Percentiles rank a stretch among this genome's conserved stretches.
phyloP scores from a whole-genome alignment of 1,284 basidiomycete genomes.

The Tilletia horrida region DNA sequence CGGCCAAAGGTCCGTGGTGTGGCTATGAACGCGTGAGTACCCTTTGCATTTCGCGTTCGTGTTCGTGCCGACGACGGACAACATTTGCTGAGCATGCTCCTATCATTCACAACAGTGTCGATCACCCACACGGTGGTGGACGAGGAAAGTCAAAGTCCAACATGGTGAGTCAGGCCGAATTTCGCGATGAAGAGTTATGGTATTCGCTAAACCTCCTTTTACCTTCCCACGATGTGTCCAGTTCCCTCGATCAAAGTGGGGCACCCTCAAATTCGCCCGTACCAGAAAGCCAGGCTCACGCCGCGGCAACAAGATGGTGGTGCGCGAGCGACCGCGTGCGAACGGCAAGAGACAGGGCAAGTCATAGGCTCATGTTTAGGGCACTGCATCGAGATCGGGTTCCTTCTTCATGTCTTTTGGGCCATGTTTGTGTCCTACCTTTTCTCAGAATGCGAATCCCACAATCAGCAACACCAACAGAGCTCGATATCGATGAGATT shows the following conservation, averaged over 20 bases:
- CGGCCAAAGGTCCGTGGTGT: constrained; percentile 89
- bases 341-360: constrained; percentile 64
- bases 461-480: too few relatives aligned
- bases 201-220: neutral
- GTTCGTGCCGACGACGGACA: neutral
- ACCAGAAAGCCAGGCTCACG: constrained; percentile 79
- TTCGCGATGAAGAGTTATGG: neutral
- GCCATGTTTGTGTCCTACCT: neutral
- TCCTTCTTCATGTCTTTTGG: neutral
- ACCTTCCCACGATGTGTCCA: neutral
- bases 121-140: constrained; percentile 97
- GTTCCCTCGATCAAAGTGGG: constrained; percentile 66
- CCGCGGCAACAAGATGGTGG: constrained; percentile 91
- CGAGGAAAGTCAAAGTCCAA: constrained; percentile 96
- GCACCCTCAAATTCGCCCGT: constrained; percentile 76
- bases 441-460: too few relatives aligned
- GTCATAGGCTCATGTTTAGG: constrained; percentile 5
- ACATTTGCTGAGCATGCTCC: neutral
- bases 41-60: too few relatives aligned
- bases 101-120: constrained; percentile 62
- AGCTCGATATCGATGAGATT: too few relatives aligned
- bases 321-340: constrained; percentile 80
- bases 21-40: constrained; percentile 75
- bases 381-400: neutral
- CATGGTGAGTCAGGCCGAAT: constrained; percentile 40